Percentiles rank a stretch among this genome's conserved stretches.
Conservation (phyloP, 2,329 filamentous ascomycete genomes). For the Corniculantispora saksenae region DNA sequence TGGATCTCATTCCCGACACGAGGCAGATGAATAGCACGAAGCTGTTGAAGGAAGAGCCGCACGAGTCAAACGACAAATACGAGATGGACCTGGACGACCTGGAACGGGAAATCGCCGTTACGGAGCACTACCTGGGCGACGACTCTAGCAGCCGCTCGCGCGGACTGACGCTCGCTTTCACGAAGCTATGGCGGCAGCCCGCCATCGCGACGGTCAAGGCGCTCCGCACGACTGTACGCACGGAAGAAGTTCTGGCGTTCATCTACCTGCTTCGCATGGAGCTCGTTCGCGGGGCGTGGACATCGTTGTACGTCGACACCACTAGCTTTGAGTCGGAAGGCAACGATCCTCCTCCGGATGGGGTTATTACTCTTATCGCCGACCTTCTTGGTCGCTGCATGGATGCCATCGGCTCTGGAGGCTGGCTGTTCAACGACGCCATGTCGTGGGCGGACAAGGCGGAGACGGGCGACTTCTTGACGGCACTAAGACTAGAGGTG, state of each 20-base stretch:
- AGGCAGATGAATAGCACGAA: constrained; percentile 35
- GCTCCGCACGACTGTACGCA: constrained; percentile 63
- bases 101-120: constrained; percentile 66
- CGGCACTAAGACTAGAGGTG: constrained; percentile 67
- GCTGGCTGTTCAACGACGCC: constrained; percentile 69
- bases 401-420: constrained; percentile 72
- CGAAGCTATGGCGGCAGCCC: constrained; percentile 68
- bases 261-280: constrained; percentile 73
- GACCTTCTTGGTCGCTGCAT: constrained; percentile 72
- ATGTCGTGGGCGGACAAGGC: constrained; percentile 51
- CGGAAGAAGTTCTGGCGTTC: constrained; percentile 69
- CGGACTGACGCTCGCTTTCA: constrained; percentile 67
- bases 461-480: constrained; percentile 64
- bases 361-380: constrained; percentile 69
- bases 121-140: constrained; percentile 66
- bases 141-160: constrained; percentile 63
- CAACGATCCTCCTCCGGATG: constrained; percentile 57
- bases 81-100: constrained; percentile 60
- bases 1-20: constrained; percentile 57
- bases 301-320: constrained; percentile 66
- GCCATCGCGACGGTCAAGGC: constrained; percentile 59
- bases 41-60: constrained; percentile 32
- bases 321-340: constrained; percentile 47
- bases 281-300: constrained; percentile 75
- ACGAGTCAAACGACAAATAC: constrained; percentile 36